Percentiles rank a stretch among this genome's conserved stretches.
Conservation (phyloP, 1,284 basidiomycete species). For the Trichosporon coremiiforme region DNA sequence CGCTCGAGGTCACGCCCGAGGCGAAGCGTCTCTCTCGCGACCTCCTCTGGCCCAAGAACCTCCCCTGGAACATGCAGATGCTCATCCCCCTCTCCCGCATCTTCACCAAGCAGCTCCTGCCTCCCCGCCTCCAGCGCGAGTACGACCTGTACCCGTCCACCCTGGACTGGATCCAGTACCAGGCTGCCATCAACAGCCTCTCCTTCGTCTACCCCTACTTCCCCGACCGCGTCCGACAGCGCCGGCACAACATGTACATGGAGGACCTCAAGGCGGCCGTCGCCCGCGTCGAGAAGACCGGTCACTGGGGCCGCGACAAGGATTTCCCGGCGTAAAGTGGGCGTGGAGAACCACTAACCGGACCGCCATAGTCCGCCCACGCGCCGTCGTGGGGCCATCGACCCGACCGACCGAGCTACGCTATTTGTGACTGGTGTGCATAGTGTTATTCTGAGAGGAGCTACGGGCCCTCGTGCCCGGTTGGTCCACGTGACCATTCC, state of each 20-base stretch:
- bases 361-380: neutral
- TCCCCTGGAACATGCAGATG: neutral
- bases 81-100: neutral
- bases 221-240: neutral
- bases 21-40: neutral
- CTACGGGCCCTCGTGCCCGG: neutral
- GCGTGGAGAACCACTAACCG: no score
- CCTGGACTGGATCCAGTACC: constrained; percentile 1
- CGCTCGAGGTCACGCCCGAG: constrained; percentile 4
- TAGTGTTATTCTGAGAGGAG: neutral
- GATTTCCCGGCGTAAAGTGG: neutral
- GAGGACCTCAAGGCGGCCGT: neutral
- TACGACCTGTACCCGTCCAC: neutral
- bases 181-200: neutral
- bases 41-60: neutral
- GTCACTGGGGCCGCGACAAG: constrained; percentile 4
- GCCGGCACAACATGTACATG: constrained; percentile 9
- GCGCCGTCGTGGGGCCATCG: neutral
- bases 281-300: neutral
- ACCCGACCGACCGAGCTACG: neutral
- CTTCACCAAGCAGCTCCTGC: constrained; percentile 6
- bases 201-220: neutral
- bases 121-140: neutral
- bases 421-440: neutral
- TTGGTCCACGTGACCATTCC: neutral